Conservation (phyloP, 176 grass and related monocot species). For the Musa beccarii region DNA sequence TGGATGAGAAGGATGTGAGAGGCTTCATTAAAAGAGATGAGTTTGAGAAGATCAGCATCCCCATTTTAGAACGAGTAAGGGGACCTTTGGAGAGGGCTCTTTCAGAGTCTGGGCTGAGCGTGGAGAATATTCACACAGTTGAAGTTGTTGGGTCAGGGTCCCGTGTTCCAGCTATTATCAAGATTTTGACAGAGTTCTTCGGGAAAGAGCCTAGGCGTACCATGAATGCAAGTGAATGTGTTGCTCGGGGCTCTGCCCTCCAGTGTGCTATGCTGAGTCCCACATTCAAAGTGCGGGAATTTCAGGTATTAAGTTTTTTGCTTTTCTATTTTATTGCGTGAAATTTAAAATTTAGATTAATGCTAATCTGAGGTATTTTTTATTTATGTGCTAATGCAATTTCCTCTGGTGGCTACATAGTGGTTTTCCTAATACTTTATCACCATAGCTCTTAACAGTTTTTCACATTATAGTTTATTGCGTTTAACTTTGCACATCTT, state of each 20-base stretch:
- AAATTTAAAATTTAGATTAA: neutral
- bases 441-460: no score
- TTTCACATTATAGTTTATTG: no score
- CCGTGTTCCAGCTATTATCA: conserved; percentile 60
- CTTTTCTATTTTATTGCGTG: neutral
- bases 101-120: conserved; percentile 24
- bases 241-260: conserved; percentile 67
- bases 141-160: conserved; percentile 68
- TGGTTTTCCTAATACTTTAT: no score
- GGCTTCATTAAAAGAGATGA: conserved; percentile 72
- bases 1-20: conserved; percentile 53
- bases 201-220: conserved; percentile 65
- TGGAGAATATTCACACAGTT: conserved; percentile 38
- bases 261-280: conserved; percentile 92
- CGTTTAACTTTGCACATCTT: no score
- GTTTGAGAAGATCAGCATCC: conserved; percentile 45
- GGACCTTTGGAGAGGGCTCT: conserved; percentile 52
- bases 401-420: no score
- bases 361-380: no score
- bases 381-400: no score
- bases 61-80: conserved; percentile 52
- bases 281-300: conserved; percentile 90
- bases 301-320: conserved; percentile 43
- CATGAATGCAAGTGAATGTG: conserved; percentile 96
- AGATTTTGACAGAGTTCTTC: conserved; percentile 68